These are phyloP conservation scores for Yamadazyma ubonensis DNA, from an alignment of 805 yeast species.

Conservation along the genomic window DNA sequence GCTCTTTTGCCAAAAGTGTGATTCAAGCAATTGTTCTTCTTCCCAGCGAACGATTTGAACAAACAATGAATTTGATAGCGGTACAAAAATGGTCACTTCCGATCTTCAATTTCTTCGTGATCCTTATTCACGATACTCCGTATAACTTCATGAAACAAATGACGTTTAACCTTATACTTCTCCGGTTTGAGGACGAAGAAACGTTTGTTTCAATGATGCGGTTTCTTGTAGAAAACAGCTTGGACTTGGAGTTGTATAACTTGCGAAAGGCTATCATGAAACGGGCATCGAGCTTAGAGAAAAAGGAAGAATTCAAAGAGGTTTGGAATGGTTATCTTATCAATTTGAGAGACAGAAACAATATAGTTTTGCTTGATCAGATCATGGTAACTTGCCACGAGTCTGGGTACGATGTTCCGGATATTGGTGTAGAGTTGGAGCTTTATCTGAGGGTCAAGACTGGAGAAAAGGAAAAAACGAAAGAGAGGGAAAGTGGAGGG, in stretches of 20 bases:
- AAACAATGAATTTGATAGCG: constrained; percentile 19
- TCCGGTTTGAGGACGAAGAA: constrained; percentile 18
- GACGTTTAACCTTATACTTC: constrained; percentile 21
- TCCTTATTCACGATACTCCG: constrained; percentile 38
- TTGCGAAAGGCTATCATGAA: constrained; percentile 9
- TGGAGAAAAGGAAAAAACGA: not conserved
- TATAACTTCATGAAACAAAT: constrained; percentile 25
- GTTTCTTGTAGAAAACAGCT: constrained; percentile 25
- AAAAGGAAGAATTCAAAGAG: constrained; percentile 6
- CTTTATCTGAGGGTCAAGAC: constrained; percentile 3
- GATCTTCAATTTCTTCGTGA: constrained; percentile 30
- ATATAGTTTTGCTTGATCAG: constrained; percentile 8
- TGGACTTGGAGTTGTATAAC: constrained; percentile 25
- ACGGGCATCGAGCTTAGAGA: not conserved
- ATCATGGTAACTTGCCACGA: constrained; percentile 6
- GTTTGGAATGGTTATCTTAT: constrained; percentile 10
- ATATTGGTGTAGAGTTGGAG: not conserved
- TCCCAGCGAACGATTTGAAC: constrained; percentile 26
- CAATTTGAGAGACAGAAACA: not conserved
- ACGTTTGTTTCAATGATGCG: constrained; percentile 20
- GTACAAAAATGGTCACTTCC: constrained; percentile 30
- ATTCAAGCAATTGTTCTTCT: constrained; percentile 27
- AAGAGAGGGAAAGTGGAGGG: too few species aligned
- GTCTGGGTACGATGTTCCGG: constrained; percentile 3
- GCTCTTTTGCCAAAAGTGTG: constrained; percentile 29